Evolutionary conservation across 176 grass and related monocot species (phyloP), one percentile per base, ranked within the genome.

Genomic region (Stipa capillata): DNA sequence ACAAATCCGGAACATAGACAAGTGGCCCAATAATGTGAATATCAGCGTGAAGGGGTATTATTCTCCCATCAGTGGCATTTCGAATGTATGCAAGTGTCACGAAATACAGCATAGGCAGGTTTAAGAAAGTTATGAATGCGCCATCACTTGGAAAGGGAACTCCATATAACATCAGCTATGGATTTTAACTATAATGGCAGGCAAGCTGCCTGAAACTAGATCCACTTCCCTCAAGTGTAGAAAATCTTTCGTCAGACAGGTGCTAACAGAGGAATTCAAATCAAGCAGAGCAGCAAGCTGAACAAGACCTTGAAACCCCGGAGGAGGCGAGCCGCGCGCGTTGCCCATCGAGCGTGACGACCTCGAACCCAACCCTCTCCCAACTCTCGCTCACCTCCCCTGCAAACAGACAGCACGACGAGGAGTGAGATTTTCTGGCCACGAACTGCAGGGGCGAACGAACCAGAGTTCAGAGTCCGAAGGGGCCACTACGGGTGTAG

Each of bases 351-450:
- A 98, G 84, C 39, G 87, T 89, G 37, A 93, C 86, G 33, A 95
- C 90, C 87, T 99, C 90, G 78, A 99, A 95, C 40, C 92, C 96
- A 15, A 93, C 78, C 78, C 92, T 86, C 32, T 95, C 86, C 6
- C 88, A 80, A 15, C 66, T 81, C 78, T 95, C 92, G 72, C 92
- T 85, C 65, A 88, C 85, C 78, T 99, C 92, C 24, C 89, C 95
- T 98, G 40, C 57, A 70, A 69, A 45, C 49, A 68, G 29, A 43
- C 10, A 27, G 12, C 63, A 76, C 14, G 4, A 65, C 18, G 44
- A 64, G 31, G 43, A 32, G 63, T 81, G 43, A 93, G 65, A 65
- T 80, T 58, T n/a, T 65, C 42, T 42, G 37, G 28, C 32, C 45
- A 65, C 41, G 21, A 61, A 40, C 24, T 15, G 8, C 48, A n/a